These are phyloP conservation scores for Alopecurus myosuroides DNA, from an alignment of 176 grass and related monocot species.

Conservation along the genomic window DNA sequence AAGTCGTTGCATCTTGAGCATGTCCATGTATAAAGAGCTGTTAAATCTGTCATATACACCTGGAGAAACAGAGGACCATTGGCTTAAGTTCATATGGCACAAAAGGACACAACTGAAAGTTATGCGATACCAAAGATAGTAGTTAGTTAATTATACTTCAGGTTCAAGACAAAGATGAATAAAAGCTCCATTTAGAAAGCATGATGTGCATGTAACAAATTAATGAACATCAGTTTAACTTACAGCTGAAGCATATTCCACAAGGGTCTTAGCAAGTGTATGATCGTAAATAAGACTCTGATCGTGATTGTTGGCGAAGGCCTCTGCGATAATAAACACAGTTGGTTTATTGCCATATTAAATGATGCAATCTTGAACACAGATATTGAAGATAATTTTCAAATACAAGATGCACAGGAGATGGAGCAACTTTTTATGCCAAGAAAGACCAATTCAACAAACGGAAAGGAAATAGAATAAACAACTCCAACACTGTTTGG, in stretches of 20 bases:
- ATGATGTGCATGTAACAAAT: neutral
- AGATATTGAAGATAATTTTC: neutral
- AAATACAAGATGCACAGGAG: neutral
- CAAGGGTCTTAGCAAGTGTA: slow-evolving; percentile 69
- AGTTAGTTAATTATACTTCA: neutral
- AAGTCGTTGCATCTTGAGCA: slow-evolving; percentile 83
- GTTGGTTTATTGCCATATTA: neutral
- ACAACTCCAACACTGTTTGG: neutral
- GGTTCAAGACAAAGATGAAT: neutral
- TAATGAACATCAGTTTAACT: slow-evolving; percentile 26
- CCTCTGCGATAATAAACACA: slow-evolving; percentile 46
- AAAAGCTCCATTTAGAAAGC: neutral
- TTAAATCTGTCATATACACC: slow-evolving; percentile 75
- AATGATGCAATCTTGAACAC: neutral
- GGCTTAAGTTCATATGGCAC: slow-evolving; percentile 12
- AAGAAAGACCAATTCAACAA: neutral
- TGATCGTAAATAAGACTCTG: slow-evolving; percentile 53
- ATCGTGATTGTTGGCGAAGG: slow-evolving; percentile 24
- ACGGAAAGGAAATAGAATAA: neutral
- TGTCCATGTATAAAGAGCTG: slow-evolving; percentile 59
- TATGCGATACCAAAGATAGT: neutral
- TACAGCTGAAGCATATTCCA: slow-evolving; percentile 93
- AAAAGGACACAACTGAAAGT: neutral
- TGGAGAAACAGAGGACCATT: slow-evolving; percentile 16
- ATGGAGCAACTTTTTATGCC: neutral